phyloP scores from a whole-genome alignment of 148 eudicot species.

The Simmondsia chinensis region DNA sequence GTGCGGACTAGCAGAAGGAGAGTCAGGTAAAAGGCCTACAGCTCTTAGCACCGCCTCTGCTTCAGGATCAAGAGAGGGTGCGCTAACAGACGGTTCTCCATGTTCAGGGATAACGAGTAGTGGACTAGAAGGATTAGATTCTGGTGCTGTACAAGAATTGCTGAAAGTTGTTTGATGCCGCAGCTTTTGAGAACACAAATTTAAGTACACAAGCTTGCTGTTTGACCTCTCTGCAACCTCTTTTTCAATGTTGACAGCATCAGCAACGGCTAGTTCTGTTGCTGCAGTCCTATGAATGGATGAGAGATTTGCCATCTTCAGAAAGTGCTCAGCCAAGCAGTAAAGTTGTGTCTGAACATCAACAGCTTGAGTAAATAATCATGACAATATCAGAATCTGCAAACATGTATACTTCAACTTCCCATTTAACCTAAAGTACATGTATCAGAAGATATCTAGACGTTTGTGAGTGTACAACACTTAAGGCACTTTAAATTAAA shows the following conservation, averaged over 20 bases:
- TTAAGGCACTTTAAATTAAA: no score
- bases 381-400: no score
- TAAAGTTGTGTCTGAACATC: slow-evolving; percentile 71
- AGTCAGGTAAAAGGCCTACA: slow-evolving; percentile 80
- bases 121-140: slow-evolving; percentile 19
- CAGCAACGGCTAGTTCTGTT: slow-evolving; percentile 90
- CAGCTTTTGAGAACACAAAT: slow-evolving; percentile 78
- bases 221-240: slow-evolving; percentile 69
- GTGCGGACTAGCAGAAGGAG: slow-evolving; percentile 77
- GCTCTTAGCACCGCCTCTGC: slow-evolving; percentile 73
- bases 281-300: slow-evolving; percentile 57
- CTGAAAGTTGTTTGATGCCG: slow-evolving; percentile 26
- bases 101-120: slow-evolving; percentile 12
- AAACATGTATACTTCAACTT: no score
- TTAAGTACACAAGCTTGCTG: slow-evolving; percentile 80
- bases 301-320: slow-evolving; percentile 64
- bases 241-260: slow-evolving; percentile 88
- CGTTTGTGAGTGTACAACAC: no score
- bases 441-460: no score
- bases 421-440: no score
- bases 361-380: slow-evolving; percentile 8
- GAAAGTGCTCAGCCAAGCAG: slow-evolving; percentile 84
- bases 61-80: slow-evolving; percentile 27
- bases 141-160: slow-evolving; percentile 17
- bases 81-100: slow-evolving; percentile 15